Evolutionary conservation across 2,329 filamentous ascomycete genomes (phyloP), one percentile per base, ranked within the genome.

Genomic region (Sporothrix globosa): DNA sequence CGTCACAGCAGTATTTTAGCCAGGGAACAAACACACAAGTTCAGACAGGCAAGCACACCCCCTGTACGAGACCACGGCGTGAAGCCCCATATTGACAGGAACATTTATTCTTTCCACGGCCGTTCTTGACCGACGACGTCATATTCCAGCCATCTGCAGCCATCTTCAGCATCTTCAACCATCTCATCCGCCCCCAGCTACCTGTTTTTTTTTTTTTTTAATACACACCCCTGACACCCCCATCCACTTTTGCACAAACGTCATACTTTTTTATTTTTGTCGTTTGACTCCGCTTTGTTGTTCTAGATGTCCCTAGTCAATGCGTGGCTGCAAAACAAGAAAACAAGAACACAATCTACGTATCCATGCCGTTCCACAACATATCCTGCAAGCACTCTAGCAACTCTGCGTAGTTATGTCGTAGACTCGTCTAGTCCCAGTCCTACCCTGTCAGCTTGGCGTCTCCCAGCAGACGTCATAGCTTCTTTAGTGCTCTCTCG

Each of bases 51-150:
- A 34, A 34, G 27, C 30, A 61, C 58, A 61, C 58, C 58, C 58
- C 39, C 56, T 34, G 34, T 19, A 7, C 56, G 56, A 44, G 34
- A 61, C 56, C 34, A 41, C 56, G 11, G 21, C n/a, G 13, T 34
- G 27, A 30, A 34, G 6, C 4, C 34, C n/a, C 58, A 19, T 46
- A 44, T 61, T 19, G 13, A 19, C 21, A 34, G 34, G 41, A 44
- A 13, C 14, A 14, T 17, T 27, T 54, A 39, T 61, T 27, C 17
- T 19, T 9, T 24, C 13, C 11, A 19, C 21, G 5, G 17, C 3
- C 24, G 19, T 11, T 61, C 39, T 61, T 63, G 39, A 10, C n/a
- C 58, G 6, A 63, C 58, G 39, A 63, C 58, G 58, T 63, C 58
- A 63, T 46, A 27, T 46, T 46, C 3, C 56, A 61, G 34, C 56